These are phyloP conservation scores for Bipolaris victoriae DNA, from an alignment of 2,329 filamentous ascomycete genomes.

Conservation along the genomic window DNA sequence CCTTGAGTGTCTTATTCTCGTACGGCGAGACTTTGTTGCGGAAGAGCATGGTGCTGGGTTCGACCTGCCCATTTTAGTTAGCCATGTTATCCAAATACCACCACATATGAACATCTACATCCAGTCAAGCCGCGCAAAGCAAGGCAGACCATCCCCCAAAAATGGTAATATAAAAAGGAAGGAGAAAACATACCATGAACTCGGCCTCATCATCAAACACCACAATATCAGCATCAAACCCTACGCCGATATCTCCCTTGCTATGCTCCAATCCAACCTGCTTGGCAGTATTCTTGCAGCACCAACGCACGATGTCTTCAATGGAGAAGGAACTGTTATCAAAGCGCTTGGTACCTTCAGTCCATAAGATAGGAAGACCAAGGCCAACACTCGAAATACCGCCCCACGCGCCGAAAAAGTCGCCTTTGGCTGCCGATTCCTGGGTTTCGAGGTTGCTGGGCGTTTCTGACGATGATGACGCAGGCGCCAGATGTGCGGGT, in stretches of 20 bases:
- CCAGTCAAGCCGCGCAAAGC: no score
- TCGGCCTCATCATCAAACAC: constrained; percentile 85
- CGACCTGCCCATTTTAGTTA: constrained; percentile 38
- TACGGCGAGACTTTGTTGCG: constrained; percentile 92
- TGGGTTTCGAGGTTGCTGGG: constrained; percentile 21
- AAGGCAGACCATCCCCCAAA: no score
- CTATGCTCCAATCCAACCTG: constrained; percentile 83
- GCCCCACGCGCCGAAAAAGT: constrained; percentile 97
- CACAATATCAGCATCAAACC: constrained; percentile 88
- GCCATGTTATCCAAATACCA: no score
- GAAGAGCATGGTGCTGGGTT: constrained; percentile 84
- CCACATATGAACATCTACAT: no score
- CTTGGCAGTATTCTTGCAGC: constrained; percentile 81
- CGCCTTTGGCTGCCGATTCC: constrained; percentile 58
- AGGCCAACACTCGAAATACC: constrained; percentile 94
- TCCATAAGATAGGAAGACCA: constrained; percentile 89
- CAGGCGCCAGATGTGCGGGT: constrained; percentile 69
- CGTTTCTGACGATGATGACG: constrained; percentile 46
- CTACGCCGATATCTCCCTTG: constrained; percentile 81
- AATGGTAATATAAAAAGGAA: not conserved
- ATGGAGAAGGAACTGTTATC: constrained; percentile 58
- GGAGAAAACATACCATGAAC: constrained; percentile 68
- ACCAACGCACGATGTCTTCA: constrained; percentile 82
- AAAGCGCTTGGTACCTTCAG: constrained; percentile 69
- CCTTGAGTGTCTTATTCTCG: constrained; percentile 78